Evolutionary conservation across 352 stramenopile species (phyloP).

Genomic region (Globisporangium perplexum): DNA sequence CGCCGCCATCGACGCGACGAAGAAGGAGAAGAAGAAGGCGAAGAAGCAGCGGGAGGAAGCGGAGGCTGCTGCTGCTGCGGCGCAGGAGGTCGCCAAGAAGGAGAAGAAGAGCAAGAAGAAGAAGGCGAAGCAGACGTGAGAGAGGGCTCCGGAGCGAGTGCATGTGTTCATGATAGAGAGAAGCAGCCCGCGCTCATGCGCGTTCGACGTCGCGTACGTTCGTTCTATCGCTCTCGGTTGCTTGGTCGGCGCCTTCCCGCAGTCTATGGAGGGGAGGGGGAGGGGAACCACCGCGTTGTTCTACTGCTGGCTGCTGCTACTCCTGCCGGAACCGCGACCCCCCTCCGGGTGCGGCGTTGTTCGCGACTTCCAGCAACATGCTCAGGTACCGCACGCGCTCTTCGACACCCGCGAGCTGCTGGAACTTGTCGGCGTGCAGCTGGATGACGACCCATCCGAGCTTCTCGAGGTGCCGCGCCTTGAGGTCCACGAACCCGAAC

Average conservation of each 20-base stretch:
- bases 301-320: conserved; percentile 2
- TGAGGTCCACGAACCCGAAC: conserved; percentile 55
- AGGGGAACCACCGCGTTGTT: neutral
- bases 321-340: neutral
- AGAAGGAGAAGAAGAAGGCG: conserved; percentile 30
- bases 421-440: conserved; percentile 44
- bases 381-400: conserved; percentile 54
- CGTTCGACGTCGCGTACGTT: neutral
- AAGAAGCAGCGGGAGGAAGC: conserved; percentile 14
- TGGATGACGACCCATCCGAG: conserved; percentile 70
- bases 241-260: no score
- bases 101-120: conserved; percentile 31
- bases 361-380: conserved; percentile 67
- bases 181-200: neutral
- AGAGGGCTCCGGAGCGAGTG: neutral
- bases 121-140: conserved; percentile 23
- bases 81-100: conserved; percentile 11
- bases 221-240: conserved; percentile 2
- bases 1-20: conserved; percentile 7
- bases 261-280: neutral
- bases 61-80: conserved; percentile 5
- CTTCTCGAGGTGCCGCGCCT: conserved; percentile 53
- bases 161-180: neutral
- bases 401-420: conserved; percentile 38
- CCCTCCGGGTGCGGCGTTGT: conserved; percentile 11